Base-by-base conservation (phyloP, 2,329 filamentous ascomycete species). In the Cladosporium sp. region DNA sequence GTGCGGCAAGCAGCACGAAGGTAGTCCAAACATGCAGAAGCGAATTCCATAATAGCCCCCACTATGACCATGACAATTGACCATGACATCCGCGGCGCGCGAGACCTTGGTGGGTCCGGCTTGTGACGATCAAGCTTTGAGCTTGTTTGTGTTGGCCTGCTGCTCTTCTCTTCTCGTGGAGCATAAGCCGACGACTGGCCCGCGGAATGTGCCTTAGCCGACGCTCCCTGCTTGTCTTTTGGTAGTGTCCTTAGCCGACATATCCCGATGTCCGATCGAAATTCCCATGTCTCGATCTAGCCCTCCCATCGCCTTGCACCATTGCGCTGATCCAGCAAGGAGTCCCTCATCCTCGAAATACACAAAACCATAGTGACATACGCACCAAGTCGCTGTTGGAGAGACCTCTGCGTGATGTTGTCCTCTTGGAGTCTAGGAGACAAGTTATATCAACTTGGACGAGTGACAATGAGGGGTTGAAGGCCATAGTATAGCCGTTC, bases 111-210 rank as follows among this genome's bases (percentile, higher is more conserved):
- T 57, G 55, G 59, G 44, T 35, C 59, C 59, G 59, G 46, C 59
- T 62, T 62, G 59, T 62, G 21, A 46, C 59, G 11, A 52, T 62
- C 46, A 62, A 62, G 59, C 59, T 52, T 37, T 50, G 52, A 57
- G 59, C 59, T 62, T 62, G 59, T n/a, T 52, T 52, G 14, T n/a
- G 52, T 26, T 21, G 52, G 29, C 29, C 52, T 21, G 2, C 18
- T 7, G 49, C 4, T 52, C n/a, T 29, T 28, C 5, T 52, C 26
- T 18, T 55, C 23, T 26, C 23, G 23, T 26, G 23, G 23, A 26
- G 23, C 23, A 26, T 26, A 26, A 26, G 23, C 23, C 23, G 23
- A 26, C 23, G 23, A 23, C 18, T 55, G 28, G 31, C 31, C 52
- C 5, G 52, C 18, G 52, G 52, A 33, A 55, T 29, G 29, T 46